Conservation (phyloP, 1,284 basidiomycete species). For the Pseudozyma pruni region DNA sequence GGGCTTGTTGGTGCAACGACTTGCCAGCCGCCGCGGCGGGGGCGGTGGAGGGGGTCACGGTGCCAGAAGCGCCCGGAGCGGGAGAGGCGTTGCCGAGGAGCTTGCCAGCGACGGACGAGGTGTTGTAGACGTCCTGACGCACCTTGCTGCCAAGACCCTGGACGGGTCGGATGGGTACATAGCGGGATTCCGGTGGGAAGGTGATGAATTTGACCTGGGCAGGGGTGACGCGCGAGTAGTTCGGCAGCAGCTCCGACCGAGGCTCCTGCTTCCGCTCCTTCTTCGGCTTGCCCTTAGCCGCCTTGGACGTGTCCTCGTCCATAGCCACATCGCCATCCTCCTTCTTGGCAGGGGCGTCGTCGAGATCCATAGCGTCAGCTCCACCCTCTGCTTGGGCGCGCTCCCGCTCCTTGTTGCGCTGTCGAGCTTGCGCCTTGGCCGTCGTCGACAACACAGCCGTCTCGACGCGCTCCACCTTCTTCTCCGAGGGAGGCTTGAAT, state of each 20-base stretch:
- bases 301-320: constrained; percentile 51
- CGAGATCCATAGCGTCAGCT: constrained; percentile 58
- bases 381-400: constrained; percentile 54
- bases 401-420: constrained; percentile 62
- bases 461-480: constrained; percentile 67
- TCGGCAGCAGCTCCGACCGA: constrained; percentile 79
- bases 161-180: constrained; percentile 88
- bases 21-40: constrained; percentile 11
- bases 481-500: constrained; percentile 61
- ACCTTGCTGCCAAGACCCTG: constrained; percentile 44
- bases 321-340: constrained; percentile 46
- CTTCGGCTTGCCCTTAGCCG: constrained; percentile 31
- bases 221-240: constrained; percentile 93
- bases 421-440: constrained; percentile 65
- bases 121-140: constrained; percentile 55
- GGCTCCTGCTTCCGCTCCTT: constrained; percentile 78
- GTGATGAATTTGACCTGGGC: constrained; percentile 85
- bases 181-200: constrained; percentile 82
- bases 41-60: constrained; percentile 43
- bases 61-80: constrained; percentile 52
- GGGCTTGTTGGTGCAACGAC: constrained; percentile 35
- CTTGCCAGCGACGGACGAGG: constrained; percentile 48
- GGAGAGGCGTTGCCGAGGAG: constrained; percentile 56
- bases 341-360: constrained; percentile 43
- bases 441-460: constrained; percentile 66